These are phyloP conservation scores for Apophysomyces sp. DNA, from an alignment of 371 early-diverging fungal species.

Conservation along the genomic window DNA sequence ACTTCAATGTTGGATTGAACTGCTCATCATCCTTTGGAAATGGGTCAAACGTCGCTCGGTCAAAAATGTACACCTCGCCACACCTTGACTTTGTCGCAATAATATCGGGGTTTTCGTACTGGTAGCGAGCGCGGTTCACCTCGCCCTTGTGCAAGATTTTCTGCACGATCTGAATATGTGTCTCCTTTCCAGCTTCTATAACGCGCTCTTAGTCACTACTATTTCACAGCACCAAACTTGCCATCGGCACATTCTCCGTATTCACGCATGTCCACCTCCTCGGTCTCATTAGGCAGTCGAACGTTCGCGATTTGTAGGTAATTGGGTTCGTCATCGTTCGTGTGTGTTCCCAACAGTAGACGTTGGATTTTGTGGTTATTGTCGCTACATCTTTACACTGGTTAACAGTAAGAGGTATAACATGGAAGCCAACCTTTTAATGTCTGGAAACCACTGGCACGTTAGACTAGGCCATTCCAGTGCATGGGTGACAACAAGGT, in stretches of 20 bases:
- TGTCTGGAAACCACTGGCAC: conserved; percentile 98
- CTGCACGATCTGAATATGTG: conserved; percentile 87
- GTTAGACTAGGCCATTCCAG: conserved; percentile 99
- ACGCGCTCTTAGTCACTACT: background rate
- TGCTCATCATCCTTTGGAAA: conserved; percentile 71
- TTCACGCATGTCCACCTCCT: conserved; percentile 64
- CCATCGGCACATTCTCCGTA: conserved; percentile 57
- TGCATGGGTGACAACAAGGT: conserved; percentile 97
- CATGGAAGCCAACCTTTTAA: conserved; percentile 65
- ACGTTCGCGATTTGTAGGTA: conserved; percentile 95
- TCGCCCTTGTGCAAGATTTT: conserved; percentile 96
- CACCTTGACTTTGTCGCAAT: conserved; percentile 96
- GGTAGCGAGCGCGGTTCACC: conserved; percentile 95
- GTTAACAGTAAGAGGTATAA: background rate
- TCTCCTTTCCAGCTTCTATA: conserved; percentile 46
- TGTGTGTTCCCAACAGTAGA: conserved; percentile 95
- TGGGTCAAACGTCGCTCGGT: conserved; percentile 92
- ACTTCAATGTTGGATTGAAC: conserved; percentile 85
- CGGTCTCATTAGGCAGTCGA: conserved; percentile 80
- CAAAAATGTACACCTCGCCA: conserved; percentile 97
- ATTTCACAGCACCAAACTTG: background rate
- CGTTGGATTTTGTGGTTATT: conserved; percentile 90
- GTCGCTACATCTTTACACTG: conserved; percentile 71
- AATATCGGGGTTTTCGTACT: conserved; percentile 93
- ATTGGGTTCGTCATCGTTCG: conserved; percentile 95